Evolutionary conservation across 768 basidiomycete species (phyloP), one percentile per base, ranked within the genome.

Genomic region (Pleurotus eryngii): DNA sequence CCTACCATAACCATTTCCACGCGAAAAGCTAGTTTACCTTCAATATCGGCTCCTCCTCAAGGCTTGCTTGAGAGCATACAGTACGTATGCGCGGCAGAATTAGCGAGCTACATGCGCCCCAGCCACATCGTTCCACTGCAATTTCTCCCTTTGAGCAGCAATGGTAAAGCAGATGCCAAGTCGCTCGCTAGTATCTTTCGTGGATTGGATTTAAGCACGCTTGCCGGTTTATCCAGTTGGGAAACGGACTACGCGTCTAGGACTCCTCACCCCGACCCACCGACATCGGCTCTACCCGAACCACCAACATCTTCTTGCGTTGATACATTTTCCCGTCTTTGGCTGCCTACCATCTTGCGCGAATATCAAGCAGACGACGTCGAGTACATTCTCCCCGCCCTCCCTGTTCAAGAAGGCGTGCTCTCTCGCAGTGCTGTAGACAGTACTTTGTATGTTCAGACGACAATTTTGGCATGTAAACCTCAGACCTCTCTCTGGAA

Each of bases 51-150:
- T 2, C 67, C 72, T 12, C 73, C 70, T 3, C 12, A 46, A 12
- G 68, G 66, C 5, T 63, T 78, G 9, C 49, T 74, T 20, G 61
- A 65, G 26, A 62, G 60, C 15, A 68, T 80, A 57, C 64, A 72
- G 47, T 63, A 50, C 6, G 70, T 70, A 11, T 79, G 76, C 58
- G 73, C 78, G 38, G 61, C 59, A 5, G 74, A 79, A 60, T 67
- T 81, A 0, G 73, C 81, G 4, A 74, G 71, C 48, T 82, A 82
- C 59, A 81, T 81, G 80, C 73, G 80, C 5, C 81, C 81, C 7
- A 72, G 74, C 56, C 77, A 79, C 63, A 71, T 82, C 53, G 69
- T 81, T 27, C 76, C 79, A 5, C 66, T 81, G n/a, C 69, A 65
- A 57, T 81, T 74, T 69, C 71, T 81, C 56, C 79, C 80, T 4